Conservation (phyloP, 1,139 yeast genomes). For the Candida mesenterica region DNA sequence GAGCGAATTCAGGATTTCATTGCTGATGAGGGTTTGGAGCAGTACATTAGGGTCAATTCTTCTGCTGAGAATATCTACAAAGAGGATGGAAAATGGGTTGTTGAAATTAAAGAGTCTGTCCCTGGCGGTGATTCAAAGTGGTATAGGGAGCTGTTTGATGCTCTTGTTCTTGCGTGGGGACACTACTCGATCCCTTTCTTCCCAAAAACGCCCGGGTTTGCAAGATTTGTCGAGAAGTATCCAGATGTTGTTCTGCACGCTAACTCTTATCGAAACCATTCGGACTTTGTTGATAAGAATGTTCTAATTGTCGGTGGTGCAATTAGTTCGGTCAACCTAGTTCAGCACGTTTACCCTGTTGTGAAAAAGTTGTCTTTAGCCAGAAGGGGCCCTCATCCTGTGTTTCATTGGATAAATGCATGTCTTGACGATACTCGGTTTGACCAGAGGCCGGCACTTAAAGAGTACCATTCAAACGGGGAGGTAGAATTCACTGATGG, state of each 20-base stretch:
- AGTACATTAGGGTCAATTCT: slow-evolving; percentile 37
- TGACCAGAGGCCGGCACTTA: slow-evolving; percentile 28
- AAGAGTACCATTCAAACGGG: slow-evolving; percentile 24
- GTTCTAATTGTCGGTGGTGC: slow-evolving; percentile 53
- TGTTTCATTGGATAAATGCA: slow-evolving; percentile 28
- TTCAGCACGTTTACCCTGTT: slow-evolving; percentile 48
- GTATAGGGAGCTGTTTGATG: slow-evolving; percentile 36
- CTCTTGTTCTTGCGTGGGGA: slow-evolving; percentile 56
- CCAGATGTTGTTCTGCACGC: slow-evolving; percentile 57
- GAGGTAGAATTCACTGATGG: slow-evolving; percentile 39
- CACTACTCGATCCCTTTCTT: slow-evolving; percentile 53
- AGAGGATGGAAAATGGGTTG: slow-evolving; percentile 38
- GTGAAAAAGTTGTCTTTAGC: slow-evolving; percentile 39
- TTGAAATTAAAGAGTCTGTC: slow-evolving; percentile 17
- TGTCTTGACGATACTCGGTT: slow-evolving; percentile 39
- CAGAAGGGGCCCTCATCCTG: slow-evolving; percentile 30
- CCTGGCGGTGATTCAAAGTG: slow-evolving; percentile 6
- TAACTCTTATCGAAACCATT: slow-evolving; percentile 51
- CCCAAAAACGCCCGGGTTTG: slow-evolving; percentile 54
- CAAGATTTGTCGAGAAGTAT: slow-evolving; percentile 40
- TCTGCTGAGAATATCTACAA: slow-evolving; percentile 39
- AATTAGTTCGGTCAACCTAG: slow-evolving; percentile 49
- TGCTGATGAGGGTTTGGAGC: slow-evolving; percentile 25
- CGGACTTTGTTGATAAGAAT: slow-evolving; percentile 39
- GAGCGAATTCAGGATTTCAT: slow-evolving; percentile 29